These are phyloP conservation scores for Coccomyxa sp. DNA, from an alignment of 139 green algal species.

Conservation along the genomic window DNA sequence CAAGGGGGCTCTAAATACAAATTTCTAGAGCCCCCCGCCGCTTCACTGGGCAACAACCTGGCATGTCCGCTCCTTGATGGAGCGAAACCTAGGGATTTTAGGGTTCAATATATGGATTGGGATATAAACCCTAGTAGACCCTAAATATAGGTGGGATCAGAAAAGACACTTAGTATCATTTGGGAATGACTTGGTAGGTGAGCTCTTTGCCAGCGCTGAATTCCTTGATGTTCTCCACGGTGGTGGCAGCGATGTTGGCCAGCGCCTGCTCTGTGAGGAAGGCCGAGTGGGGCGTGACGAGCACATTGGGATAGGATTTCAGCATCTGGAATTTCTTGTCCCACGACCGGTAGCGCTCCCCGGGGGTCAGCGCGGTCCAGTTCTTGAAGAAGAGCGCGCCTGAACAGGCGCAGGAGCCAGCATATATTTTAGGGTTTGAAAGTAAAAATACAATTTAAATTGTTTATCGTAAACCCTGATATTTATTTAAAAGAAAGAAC, in stretches of 20 bases:
- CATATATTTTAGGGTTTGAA: no score
- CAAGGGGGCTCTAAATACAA: no score
- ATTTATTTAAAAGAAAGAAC: no score
- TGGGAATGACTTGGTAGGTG: not conserved
- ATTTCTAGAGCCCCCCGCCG: no score
- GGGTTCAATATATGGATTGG: no score
- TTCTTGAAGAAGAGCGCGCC: slow-evolving; percentile 50
- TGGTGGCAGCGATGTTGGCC: slow-evolving; percentile 61
- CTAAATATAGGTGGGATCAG: no score
- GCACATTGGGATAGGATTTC: slow-evolving; percentile 43
- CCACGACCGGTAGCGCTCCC: slow-evolving; percentile 35
- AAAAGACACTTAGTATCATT: not conserved
- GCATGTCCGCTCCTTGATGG: no score
- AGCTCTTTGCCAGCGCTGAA: not conserved
- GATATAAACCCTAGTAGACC: no score
- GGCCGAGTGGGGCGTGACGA: slow-evolving; percentile 72
- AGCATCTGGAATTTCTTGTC: slow-evolving; percentile 42
- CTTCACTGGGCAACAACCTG: no score
- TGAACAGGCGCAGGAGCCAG: not conserved
- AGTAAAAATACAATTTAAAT: no score
- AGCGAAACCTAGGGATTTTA: no score
- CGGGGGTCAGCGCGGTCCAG: slow-evolving; percentile 20
- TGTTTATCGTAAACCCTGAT: no score
- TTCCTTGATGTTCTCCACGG: slow-evolving; percentile 50
- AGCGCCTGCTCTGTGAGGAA: slow-evolving; percentile 82